Evolutionary conservation across 768 basidiomycete genomes (phyloP).

Genomic region (Collybiopsis confluens): DNA sequence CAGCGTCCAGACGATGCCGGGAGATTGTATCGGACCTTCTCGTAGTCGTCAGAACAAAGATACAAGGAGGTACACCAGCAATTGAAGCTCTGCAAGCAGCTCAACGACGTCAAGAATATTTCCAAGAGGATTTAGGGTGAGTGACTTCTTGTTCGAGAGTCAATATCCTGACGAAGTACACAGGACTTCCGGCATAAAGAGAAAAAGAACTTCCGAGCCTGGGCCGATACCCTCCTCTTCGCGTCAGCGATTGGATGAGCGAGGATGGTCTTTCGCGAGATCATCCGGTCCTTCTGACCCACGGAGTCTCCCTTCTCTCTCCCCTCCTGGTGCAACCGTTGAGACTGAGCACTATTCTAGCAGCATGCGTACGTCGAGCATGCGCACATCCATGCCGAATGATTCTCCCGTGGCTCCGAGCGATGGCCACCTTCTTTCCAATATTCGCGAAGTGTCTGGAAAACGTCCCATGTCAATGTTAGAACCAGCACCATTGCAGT

Average conservation of each 20-base stretch:
- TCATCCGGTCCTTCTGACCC: neutral
- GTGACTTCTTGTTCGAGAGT: neutral
- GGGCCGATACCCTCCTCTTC: neutral
- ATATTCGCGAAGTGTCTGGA: neutral
- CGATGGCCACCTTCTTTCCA: neutral
- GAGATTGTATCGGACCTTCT: slow-evolving; percentile 16
- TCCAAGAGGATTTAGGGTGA: neutral
- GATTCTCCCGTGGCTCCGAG: slow-evolving; percentile 1
- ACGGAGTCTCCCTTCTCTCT: neutral
- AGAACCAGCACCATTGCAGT: neutral
- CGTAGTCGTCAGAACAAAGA: slow-evolving; percentile 13
- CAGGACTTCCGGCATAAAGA: slow-evolving; percentile 5
- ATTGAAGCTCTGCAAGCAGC: slow-evolving; percentile 14
- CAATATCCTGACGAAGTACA: neutral
- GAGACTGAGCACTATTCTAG: slow-evolving; percentile 1
- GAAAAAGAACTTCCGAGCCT: slow-evolving; percentile 2
- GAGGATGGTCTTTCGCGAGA: neutral
- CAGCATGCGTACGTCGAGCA: slow-evolving; percentile 7
- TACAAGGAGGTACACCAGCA: slow-evolving; percentile 13
- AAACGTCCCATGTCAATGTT: too few species aligned
- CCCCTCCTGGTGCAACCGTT: neutral
- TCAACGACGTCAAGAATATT: slow-evolving; percentile 1
- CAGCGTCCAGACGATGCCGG: slow-evolving; percentile 13
- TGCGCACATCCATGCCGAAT: slow-evolving; percentile 9
- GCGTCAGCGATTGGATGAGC: slow-evolving; percentile 8